Evolutionary conservation across 805 yeast species (phyloP).

Genomic region (Pichia occidentalis): DNA sequence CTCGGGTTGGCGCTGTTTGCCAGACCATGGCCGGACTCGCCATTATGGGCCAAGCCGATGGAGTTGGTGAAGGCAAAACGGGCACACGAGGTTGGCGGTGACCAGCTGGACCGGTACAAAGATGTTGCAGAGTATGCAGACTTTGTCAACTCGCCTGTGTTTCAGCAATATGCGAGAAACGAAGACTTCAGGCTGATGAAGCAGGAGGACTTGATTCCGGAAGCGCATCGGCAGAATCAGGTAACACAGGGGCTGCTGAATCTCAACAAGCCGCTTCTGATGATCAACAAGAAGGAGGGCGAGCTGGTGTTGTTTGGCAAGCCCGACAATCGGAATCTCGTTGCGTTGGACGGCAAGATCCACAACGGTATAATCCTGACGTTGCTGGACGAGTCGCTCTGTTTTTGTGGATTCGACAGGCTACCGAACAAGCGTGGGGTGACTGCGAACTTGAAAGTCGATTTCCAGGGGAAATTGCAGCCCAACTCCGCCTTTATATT

Average conservation of each 20-base stretch:
- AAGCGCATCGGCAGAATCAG: conserved; percentile 53
- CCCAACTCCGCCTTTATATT: conserved; percentile 62
- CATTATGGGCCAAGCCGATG: conserved; percentile 13
- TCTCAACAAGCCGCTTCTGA: conserved; percentile 66
- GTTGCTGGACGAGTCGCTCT: conserved; percentile 75
- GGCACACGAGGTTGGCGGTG: background rate
- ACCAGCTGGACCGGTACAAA: background rate
- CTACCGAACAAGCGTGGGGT: conserved; percentile 83
- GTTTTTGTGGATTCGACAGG: conserved; percentile 76
- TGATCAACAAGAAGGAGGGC: conserved; percentile 42
- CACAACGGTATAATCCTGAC: conserved; percentile 81
- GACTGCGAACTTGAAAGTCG: conserved; percentile 67
- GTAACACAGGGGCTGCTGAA: conserved; percentile 67
- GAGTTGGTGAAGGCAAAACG: conserved; percentile 5
- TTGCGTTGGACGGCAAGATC: conserved; percentile 65
- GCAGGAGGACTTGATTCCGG: conserved; percentile 46
- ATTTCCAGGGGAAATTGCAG: conserved; percentile 54
- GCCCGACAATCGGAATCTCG: conserved; percentile 51
- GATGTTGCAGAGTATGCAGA: background rate
- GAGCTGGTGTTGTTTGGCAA: conserved; percentile 62
- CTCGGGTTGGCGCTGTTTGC: conserved; percentile 28
- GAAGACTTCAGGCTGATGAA: conserved; percentile 22
- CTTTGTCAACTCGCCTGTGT: conserved; percentile 19
- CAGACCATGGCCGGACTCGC: conserved; percentile 27
- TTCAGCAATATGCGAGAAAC: conserved; percentile 19